Evolutionary conservation across 164 flowering plant species (phyloP).

Genomic region (Cinnamomum chago): DNA sequence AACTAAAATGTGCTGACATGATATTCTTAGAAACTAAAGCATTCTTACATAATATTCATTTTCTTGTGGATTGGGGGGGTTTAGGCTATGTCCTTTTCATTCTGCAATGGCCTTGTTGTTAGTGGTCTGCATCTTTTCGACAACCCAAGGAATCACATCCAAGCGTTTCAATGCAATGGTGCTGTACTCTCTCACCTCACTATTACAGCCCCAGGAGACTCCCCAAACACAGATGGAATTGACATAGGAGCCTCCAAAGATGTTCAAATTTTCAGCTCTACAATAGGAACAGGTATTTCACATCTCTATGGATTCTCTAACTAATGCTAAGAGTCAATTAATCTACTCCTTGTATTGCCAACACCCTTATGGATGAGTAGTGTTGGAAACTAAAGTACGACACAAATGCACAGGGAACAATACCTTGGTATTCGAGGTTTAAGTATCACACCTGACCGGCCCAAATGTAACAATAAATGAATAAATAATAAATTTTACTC

Average conservation of each 20-base stretch:
- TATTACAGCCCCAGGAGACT: conserved; percentile 40
- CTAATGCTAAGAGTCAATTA: too few relatives aligned
- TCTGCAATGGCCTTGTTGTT: neutral
- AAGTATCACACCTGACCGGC: too few relatives aligned
- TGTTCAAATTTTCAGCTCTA: neutral
- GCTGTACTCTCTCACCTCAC: conserved; percentile 14
- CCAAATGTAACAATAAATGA: too few relatives aligned
- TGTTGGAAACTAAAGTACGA: too few relatives aligned
- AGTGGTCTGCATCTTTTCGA: neutral
- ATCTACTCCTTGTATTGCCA: too few relatives aligned
- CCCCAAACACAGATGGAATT: conserved; percentile 43
- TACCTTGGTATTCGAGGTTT: too few relatives aligned
- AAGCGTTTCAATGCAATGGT: conserved; percentile 7
- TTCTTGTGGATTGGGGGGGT: neutral
- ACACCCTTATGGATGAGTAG: too few relatives aligned
- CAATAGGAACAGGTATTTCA: conserved; percentile 1
- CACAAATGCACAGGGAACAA: too few relatives aligned
- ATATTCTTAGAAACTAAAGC: neutral
- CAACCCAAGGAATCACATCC: neutral
- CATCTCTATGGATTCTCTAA: neutral
- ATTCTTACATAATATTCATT: neutral
- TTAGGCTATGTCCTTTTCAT: neutral
- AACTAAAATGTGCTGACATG: neutral
- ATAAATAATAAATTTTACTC: too few relatives aligned
- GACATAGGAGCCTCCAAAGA: conserved; percentile 21